Conservation (phyloP, 768 basidiomycete genomes). For the Leucocoprinus sp. region DNA sequence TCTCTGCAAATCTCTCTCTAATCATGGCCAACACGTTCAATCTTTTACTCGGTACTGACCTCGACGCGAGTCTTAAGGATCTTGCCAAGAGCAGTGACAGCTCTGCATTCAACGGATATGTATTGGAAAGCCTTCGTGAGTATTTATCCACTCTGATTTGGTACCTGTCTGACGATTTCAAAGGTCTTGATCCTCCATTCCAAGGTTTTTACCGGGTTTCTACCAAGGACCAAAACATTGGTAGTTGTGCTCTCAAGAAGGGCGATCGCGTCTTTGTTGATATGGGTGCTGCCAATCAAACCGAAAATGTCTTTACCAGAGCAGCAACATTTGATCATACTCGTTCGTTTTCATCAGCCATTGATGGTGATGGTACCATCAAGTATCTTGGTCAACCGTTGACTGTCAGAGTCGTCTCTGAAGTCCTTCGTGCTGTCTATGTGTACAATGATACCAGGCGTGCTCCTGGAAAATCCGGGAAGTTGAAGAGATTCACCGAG, state of each 20-base stretch:
- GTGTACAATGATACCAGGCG: conserved; percentile 50
- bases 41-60: conserved; percentile 47
- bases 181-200: conserved; percentile 70
- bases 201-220: conserved; percentile 59
- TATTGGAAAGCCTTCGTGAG: conserved; percentile 65
- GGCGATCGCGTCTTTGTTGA: conserved; percentile 56
- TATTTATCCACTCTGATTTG: conserved; percentile 12
- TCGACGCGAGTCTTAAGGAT: conserved; percentile 29
- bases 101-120: conserved; percentile 44
- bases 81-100: conserved; percentile 24
- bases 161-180: conserved; percentile 2
- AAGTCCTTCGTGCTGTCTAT: conserved; percentile 60
- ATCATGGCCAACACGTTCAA: conserved; percentile 63
- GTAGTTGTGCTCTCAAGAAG: conserved; percentile 33
- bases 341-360: conserved; percentile 36
- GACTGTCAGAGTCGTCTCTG: conserved; percentile 50
- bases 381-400: conserved; percentile 40
- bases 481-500: conserved; percentile 51
- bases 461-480: conserved; percentile 62
- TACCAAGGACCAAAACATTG: conserved; percentile 35
- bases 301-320: conserved; percentile 42
- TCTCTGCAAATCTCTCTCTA: conserved; percentile 60
- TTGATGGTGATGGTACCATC: conserved; percentile 40
- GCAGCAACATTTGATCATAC: conserved; percentile 35
- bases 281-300: conserved; percentile 43